Percentiles rank a stretch among this genome's conserved stretches.
phyloP scores from a whole-genome alignment of 1,284 basidiomycete species.

The Peniophora sp. region DNA sequence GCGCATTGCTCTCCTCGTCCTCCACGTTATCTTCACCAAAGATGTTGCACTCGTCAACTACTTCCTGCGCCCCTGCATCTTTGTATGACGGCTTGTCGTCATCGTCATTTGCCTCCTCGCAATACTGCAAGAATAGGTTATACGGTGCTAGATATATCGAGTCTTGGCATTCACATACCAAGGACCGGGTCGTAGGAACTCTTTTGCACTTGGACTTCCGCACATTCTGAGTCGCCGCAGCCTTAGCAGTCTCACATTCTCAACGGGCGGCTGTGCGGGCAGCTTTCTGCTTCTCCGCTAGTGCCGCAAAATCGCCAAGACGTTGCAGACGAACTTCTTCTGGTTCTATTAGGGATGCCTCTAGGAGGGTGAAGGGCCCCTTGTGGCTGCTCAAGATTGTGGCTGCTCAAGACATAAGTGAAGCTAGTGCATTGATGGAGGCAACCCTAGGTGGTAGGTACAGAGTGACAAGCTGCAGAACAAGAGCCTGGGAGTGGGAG shows the following conservation, averaged over 20 bases:
- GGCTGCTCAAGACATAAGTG: too few species aligned
- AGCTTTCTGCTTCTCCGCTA: neutral
- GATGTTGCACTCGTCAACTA: neutral
- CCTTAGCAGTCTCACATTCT: neutral
- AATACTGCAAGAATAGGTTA: neutral
- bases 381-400: too few species aligned
- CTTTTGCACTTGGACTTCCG: neutral
- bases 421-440: too few species aligned
- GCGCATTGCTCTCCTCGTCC: neutral
- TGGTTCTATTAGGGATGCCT: too few species aligned
- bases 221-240: neutral
- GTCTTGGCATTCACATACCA: too few species aligned
- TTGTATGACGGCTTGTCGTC: neutral
- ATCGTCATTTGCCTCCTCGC: neutral
- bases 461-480: too few species aligned
- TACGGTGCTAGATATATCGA: too few species aligned
- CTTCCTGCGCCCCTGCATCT: neutral
- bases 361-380: too few species aligned
- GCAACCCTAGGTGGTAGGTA: too few species aligned
- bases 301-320: neutral
- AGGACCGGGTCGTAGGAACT: too few species aligned
- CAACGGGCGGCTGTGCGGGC: neutral
- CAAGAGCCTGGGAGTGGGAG: too few species aligned
- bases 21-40: neutral
- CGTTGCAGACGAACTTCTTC: neutral